Percentiles rank a stretch among this genome's conserved stretches.
These are phyloP conservation scores for Ochromonas danica DNA, from an alignment of 108 stramenopile genomes.

Conservation along the genomic window DNA sequence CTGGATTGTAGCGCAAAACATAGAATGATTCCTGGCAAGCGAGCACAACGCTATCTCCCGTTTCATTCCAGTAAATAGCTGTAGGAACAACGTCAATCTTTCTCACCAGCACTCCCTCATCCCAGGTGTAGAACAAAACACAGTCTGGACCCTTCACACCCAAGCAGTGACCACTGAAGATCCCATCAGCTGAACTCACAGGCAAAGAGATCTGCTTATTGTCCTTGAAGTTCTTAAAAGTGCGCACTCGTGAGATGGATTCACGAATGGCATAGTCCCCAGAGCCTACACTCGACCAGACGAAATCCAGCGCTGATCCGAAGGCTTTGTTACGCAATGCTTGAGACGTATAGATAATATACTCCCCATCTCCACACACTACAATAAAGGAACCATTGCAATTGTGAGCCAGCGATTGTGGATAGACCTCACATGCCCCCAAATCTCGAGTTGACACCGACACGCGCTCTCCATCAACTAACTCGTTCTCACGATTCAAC, in stretches of 20 bases:
- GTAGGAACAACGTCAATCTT: conserved; percentile 91
- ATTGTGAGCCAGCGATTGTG: conserved; percentile 90
- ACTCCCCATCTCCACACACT: conserved; percentile 98
- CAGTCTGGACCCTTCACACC: conserved; percentile 88
- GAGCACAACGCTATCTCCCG: conserved; percentile 83
- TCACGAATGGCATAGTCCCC: conserved; percentile 97
- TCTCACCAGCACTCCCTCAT: conserved; percentile 81
- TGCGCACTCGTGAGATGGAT: conserved; percentile 79
- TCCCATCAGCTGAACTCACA: conserved; percentile 80
- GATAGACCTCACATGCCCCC: conserved; percentile 90
- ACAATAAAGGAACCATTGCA: conserved; percentile 97
- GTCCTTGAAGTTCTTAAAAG: conserved; percentile 94
- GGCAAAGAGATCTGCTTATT: conserved; percentile 74
- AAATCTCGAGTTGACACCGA: conserved; percentile 77
- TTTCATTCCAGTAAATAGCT: conserved; percentile 86
- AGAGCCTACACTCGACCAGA: conserved; percentile 89
- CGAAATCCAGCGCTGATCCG: conserved; percentile 95
- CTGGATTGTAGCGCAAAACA: conserved; percentile 79
- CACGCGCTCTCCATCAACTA: conserved; percentile 80
- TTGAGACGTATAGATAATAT: conserved; percentile 97
- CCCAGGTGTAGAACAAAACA: conserved; percentile 93
- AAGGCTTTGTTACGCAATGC: conserved; percentile 89
- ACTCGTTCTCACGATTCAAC: conserved; percentile 68
- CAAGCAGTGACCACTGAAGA: conserved; percentile 87
- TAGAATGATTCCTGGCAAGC: conserved; percentile 85